Percentiles rank a stretch among this genome's conserved stretches.
phyloP scores from a whole-genome alignment of 441 rosid genomes.

The Pelargonium australe region DNA sequence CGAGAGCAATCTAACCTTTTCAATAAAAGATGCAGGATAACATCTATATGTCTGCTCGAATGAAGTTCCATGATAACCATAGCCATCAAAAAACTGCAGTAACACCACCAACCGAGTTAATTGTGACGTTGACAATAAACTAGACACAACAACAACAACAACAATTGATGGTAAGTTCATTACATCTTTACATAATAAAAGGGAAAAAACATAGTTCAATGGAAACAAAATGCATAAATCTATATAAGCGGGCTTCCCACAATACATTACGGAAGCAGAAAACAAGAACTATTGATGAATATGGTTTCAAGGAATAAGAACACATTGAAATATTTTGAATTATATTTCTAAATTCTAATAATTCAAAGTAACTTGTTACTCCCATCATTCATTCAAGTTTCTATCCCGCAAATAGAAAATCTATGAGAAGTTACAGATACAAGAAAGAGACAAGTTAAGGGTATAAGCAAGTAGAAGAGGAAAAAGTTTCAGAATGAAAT shows the following conservation, averaged over 20 bases:
- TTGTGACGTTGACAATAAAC: background rate
- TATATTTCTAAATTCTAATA: background rate
- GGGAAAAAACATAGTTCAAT: background rate
- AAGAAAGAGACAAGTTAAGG: too few species aligned
- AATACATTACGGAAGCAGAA: background rate
- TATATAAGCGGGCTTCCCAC: too few species aligned
- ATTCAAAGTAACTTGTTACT: background rate
- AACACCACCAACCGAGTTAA: slow-evolving; percentile 1
- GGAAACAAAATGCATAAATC: background rate
- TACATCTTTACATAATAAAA: background rate
- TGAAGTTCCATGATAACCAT: slow-evolving; percentile 21
- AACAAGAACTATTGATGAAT: slow-evolving; percentile 3
- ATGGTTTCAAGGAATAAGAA: background rate
- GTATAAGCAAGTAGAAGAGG: too few species aligned
- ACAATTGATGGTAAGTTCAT: background rate
- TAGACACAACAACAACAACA: background rate
- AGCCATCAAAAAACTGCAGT: slow-evolving; percentile 30
- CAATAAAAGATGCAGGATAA: slow-evolving; percentile 74
- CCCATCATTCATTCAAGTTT: background rate
- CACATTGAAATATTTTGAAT: background rate
- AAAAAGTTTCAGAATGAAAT: background rate
- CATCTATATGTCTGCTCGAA: slow-evolving; percentile 71
- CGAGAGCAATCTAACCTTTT: slow-evolving; percentile 44
- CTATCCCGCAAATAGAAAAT: background rate
- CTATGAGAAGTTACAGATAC: too few species aligned